Base-by-base conservation (phyloP, 306 rosid species). In the Heteromeles arbutifolia region DNA sequence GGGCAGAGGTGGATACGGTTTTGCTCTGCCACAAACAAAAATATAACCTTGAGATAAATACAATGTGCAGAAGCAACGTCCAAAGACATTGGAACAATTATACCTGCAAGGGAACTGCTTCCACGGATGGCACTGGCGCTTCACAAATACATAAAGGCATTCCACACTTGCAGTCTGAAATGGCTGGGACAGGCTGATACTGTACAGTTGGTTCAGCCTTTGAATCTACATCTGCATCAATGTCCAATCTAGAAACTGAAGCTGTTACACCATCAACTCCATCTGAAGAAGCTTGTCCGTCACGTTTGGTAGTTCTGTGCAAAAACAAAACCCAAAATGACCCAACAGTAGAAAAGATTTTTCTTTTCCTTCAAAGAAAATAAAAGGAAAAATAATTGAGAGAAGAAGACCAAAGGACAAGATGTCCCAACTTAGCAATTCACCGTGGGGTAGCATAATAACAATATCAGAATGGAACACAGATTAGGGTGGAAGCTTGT, bases 111-210 rank as follows among this genome's bases (percentile, higher is more conserved):
- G 88, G 89, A 69, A 71, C 67, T 70, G 78, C 78, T 77, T 76
- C 85, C 32, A 83, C 44, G 26, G 92, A 81, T 74, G 96, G 88
- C 41, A 83, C 78, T 70, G 97, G 84, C 75, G 96, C 87, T 87
- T 84, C 96, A 80, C 99, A 96, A 66, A 96, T 96, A 82, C 99
- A 96, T 77, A 96, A 90, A 79, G 99, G 99, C 98, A 96, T 96
- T 85, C 99, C 94, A 85, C 99, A 96, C 81, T 89, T 92, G 32
- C 99, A 96, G 69, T 88, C 96, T 74, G 80, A 69, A 79, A 82
- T 67, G 44, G 82, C 80, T 45, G 74, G 52, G 41, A 69, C 81
- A 76, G 78, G 80, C 31, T 57, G 84, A 82, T 71, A 80, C 78
- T 73, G 86, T 78, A 77, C 80, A 81, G 87, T 74, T 53, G 85